A percentile compares a stretch with the other conserved stretches of the same genome.
These are phyloP conservation scores for Mimosa bimucronata DNA, from an alignment of 306 rosid species.

Conservation along the genomic window DNA sequence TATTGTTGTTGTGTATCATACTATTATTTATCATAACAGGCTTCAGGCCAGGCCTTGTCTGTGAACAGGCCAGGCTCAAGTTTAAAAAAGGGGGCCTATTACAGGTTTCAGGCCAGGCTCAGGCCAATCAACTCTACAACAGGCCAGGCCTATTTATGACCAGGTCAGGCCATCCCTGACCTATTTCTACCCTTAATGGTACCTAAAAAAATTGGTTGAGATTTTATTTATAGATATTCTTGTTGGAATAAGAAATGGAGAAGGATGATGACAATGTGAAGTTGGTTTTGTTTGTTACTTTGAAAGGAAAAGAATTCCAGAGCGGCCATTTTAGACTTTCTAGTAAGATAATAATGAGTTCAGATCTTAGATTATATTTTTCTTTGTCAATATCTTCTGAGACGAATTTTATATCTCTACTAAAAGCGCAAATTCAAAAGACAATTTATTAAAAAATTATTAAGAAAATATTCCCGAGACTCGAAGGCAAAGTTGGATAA, in stretches of 20 bases:
- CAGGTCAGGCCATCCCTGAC: too few species aligned
- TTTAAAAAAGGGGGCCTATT: too few species aligned
- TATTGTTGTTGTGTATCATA: too few species aligned
- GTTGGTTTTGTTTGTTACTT: background rate
- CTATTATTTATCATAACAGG: too few species aligned
- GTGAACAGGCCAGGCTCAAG: too few species aligned
- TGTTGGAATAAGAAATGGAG: background rate
- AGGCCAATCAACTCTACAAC: too few species aligned
- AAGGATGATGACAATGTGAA: background rate
- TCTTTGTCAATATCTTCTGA: background rate
- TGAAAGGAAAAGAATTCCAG: background rate
- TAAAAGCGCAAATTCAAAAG: background rate
- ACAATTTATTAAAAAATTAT: background rate
- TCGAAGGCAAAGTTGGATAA: background rate
- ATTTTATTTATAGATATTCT: background rate
- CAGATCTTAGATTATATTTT: background rate
- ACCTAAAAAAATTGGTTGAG: too few species aligned
- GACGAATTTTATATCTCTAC: background rate
- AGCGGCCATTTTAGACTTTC: background rate
- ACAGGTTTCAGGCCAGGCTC: too few species aligned
- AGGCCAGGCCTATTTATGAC: too few species aligned
- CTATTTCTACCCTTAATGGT: too few species aligned
- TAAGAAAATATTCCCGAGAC: background rate
- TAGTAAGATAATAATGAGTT: background rate
- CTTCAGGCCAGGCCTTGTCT: too few species aligned